phyloP scores from a whole-genome alignment of 345 rosid species.

The Cochlearia excelsa region DNA sequence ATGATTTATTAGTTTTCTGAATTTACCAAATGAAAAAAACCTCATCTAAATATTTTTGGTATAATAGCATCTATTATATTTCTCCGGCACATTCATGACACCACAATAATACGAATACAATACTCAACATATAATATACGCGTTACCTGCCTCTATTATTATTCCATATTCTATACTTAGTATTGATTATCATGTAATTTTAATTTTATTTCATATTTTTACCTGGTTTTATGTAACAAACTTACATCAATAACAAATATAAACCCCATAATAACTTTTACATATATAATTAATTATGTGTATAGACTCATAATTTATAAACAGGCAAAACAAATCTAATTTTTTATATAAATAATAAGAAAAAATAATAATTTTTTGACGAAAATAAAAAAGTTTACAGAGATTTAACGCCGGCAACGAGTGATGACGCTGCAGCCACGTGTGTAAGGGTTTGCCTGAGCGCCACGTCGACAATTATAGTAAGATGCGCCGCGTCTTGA shows the following conservation, averaged over 20 bases:
- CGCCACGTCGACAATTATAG: constrained; percentile 71
- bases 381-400: not conserved
- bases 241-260: constrained; percentile 11
- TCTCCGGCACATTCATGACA: constrained; percentile 16
- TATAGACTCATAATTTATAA: not conserved
- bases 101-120: not conserved
- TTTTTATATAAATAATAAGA: too few species aligned
- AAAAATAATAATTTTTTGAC: not conserved
- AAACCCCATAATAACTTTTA: constrained; percentile 4
- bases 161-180: constrained; percentile 1
- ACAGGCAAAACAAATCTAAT: not conserved
- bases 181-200: not conserved
- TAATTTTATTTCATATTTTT: constrained; percentile 12
- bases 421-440: constrained; percentile 78
- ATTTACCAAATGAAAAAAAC: not conserved
- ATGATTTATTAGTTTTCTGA: not conserved
- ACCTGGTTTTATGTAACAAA: constrained; percentile 25
- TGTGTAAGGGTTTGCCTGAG: constrained; percentile 67
- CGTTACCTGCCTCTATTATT: not conserved
- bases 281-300: not conserved
- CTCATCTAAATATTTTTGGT: not conserved
- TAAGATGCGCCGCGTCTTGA: constrained; percentile 85
- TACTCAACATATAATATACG: not conserved
- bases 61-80: constrained; percentile 1
- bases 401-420: constrained; percentile 22